Base-by-base conservation (phyloP, 192 early-diverging fungal species). In the Umbelopsis sp. region DNA sequence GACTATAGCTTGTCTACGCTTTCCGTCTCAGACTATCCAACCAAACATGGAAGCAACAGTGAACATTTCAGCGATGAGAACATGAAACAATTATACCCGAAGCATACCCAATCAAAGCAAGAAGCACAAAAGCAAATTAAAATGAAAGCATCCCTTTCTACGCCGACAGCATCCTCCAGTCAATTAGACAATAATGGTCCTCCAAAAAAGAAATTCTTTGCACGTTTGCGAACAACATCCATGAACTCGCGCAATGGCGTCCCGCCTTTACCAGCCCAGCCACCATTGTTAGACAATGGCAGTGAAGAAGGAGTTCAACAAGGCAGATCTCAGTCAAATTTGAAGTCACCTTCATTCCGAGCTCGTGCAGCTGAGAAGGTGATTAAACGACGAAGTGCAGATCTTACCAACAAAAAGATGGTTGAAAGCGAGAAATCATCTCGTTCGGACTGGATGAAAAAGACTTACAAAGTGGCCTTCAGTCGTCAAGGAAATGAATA, bases 141-240 rank as follows among this genome's bases (percentile, higher is more conserved):
- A 25, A 16, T 61, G 55, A 61, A 61, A 61, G 55, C 55, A 61
- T 61, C 55, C 12, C 55, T 61, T 33, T 61, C 55, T 11, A 61
- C 55, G 3, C 55, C 55, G 55, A 61, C 55, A 22, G 30, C 27
- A 35, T 61, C 55, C 55, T 61, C 55, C 55, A 61, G 2, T 35
- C 55, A 25, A 35, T 16, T 16, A 35, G 55, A 61, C 13, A 35
- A 10, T 30, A 61, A 15, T 33, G 6, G 16, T n/a, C 23, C 55
- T 35, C 55, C 21, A 35, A 61, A 61, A 30, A 61, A 35, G 30
- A n/a, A 30, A n/a, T 61, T 61, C 55, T 61, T 61, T 35, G 55
- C 55, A 35, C 55, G 55, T 18, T 35, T 61, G 4, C 55, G 55
- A 35, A 61, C 55, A n/a, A 61, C 55, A 1, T 61, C 55, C 30